Percentiles rank a stretch among this genome's conserved stretches.
phyloP scores from a whole-genome alignment of 148 eudicot genomes.

The Fallopia convolvulus region DNA sequence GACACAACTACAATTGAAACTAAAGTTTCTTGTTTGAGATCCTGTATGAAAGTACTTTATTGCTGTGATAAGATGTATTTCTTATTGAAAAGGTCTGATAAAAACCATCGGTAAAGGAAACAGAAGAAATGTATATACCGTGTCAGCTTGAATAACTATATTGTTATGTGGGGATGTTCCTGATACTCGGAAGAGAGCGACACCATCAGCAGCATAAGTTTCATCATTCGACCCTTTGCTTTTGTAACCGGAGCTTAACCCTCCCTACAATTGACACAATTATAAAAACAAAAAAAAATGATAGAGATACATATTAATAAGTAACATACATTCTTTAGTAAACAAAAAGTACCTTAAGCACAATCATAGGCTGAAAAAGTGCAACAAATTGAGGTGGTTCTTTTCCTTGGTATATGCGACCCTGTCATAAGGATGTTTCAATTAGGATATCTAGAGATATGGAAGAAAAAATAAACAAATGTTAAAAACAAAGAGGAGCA shows the following conservation, averaged over 20 bases:
- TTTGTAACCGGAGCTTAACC: conserved; percentile 86
- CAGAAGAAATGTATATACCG: conserved; percentile 32
- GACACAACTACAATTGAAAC: background rate
- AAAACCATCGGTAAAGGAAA: background rate
- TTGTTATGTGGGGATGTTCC: conserved; percentile 85
- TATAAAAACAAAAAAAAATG: background rate
- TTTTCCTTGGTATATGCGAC: conserved; percentile 81
- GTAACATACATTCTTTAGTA: background rate
- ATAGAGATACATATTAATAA: background rate
- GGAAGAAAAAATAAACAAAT: background rate
- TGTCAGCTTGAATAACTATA: conserved; percentile 81
- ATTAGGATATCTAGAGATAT: background rate
- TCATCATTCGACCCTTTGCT: conserved; percentile 77
- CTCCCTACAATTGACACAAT: conserved; percentile 51
- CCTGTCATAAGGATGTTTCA: conserved; percentile 32
- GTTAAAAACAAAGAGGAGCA: background rate
- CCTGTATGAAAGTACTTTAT: background rate
- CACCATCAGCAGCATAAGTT: conserved; percentile 70
- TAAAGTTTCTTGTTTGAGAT: too few species aligned
- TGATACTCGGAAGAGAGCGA: conserved; percentile 75
- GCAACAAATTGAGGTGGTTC: conserved; percentile 97
- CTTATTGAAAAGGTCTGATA: too few species aligned
- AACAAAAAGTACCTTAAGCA: conserved; percentile 64
- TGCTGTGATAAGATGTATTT: too few species aligned
- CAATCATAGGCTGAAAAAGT: conserved; percentile 90